phyloP scores from a whole-genome alignment of 495 filamentous ascomycete genomes.

The Parachaetomium inaequale region DNA sequence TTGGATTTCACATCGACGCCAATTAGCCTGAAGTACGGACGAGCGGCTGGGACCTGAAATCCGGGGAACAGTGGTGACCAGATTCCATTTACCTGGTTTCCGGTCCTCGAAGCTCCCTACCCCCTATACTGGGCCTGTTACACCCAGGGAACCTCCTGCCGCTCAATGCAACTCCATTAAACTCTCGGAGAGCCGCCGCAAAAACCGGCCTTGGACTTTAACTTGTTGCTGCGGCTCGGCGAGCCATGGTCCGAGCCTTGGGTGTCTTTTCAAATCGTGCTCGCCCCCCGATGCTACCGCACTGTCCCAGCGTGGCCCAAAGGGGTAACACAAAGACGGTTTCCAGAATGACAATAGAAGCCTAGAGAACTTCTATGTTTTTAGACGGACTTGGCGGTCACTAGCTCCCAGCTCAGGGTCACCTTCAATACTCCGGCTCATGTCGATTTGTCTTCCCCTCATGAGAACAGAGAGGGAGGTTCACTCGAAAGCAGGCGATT shows the following conservation, averaged over 20 bases:
- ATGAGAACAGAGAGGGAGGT: too few relatives aligned
- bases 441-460: too few relatives aligned
- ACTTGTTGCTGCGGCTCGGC: not conserved
- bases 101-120: not conserved
- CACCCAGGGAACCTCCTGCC: not conserved
- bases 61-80: not conserved
- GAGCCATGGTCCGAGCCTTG: not conserved
- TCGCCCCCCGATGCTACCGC: not conserved
- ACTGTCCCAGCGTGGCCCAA: not conserved
- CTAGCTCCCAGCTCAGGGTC: not conserved
- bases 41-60: not conserved
- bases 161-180: not conserved
- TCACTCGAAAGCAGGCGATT: too few relatives aligned
- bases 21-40: slow-evolving; percentile 15
- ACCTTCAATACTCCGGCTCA: too few relatives aligned
- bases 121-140: not conserved
- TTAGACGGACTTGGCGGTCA: not conserved
- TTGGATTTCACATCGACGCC: not conserved
- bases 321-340: not conserved
- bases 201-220: not conserved
- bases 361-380: not conserved
- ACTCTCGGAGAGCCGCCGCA: not conserved
- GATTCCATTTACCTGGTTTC: not conserved
- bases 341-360: not conserved
- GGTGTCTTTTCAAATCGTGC: not conserved